Evolutionary conservation across 495 filamentous ascomycete species (phyloP).

Genomic region (Xylaria sp.): DNA sequence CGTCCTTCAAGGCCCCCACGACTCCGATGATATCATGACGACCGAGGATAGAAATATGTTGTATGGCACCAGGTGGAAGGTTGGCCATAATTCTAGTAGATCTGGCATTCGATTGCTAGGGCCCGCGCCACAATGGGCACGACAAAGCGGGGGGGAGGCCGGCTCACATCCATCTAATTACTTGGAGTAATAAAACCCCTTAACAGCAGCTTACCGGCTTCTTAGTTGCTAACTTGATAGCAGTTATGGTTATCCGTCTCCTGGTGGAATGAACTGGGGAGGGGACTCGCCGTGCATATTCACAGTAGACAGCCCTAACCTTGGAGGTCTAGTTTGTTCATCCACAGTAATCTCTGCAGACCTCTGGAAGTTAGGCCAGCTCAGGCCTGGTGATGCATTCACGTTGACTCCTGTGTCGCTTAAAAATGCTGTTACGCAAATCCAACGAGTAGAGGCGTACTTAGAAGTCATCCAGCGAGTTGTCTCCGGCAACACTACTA

Average conservation of each 20-base stretch:
- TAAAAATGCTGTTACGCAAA: conserved; percentile 50
- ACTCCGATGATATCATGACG: conserved; percentile 53
- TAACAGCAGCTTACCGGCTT: neutral
- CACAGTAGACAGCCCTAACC: conserved; percentile 62
- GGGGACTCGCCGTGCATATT: conserved; percentile 67
- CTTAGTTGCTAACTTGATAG: neutral
- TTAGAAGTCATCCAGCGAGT: neutral
- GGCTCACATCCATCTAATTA: conserved; percentile 66
- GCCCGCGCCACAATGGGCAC: conserved; percentile 61
- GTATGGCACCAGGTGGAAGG: conserved; percentile 61
- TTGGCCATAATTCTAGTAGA: conserved; percentile 65
- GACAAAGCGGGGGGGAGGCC: conserved; percentile 65
- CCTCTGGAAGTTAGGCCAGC: conserved; percentile 65
- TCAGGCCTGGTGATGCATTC: conserved; percentile 65
- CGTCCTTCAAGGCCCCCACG: conserved; percentile 64
- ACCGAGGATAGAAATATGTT: conserved; percentile 61
- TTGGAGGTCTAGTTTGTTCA: conserved; percentile 64
- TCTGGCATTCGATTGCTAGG: conserved; percentile 65
- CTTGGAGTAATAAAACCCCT: conserved; percentile 51
- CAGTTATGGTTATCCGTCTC: conserved; percentile 56
- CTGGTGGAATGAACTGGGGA: conserved; percentile 63
- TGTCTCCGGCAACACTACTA: neutral
- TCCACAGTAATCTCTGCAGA: conserved; percentile 63
- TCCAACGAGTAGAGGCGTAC: neutral
- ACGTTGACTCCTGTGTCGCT: conserved; percentile 54